phyloP scores from a whole-genome alignment of 371 early-diverging fungal genomes.

The Mortierella sp. region DNA sequence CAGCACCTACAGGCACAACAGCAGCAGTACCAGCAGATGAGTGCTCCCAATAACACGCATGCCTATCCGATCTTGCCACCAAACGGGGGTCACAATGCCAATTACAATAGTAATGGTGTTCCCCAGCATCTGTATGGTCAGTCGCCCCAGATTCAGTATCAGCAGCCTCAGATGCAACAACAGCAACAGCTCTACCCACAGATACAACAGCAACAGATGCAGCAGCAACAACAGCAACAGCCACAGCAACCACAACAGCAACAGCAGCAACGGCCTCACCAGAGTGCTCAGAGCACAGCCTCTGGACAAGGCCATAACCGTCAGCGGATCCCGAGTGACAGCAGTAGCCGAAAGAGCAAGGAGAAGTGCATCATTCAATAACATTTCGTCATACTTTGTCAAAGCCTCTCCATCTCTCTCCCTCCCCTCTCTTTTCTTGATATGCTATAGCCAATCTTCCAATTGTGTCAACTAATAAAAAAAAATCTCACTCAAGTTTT shows the following conservation, averaged over 20 bases:
- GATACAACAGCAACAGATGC: background rate
- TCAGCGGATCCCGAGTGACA: constrained; percentile 36
- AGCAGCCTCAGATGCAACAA: background rate
- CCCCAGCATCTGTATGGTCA: background rate
- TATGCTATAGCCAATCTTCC: background rate
- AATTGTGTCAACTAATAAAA: too few relatives aligned
- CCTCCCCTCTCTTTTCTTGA: background rate
- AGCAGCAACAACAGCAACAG: constrained; percentile 4
- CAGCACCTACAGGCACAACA: constrained; percentile 34
- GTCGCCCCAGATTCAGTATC: background rate
- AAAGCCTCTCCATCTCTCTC: background rate
- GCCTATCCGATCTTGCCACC: constrained; percentile 1
- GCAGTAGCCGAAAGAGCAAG: constrained; percentile 27
- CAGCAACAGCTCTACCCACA: constrained; percentile 1
- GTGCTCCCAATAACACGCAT: background rate
- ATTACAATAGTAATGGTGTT: background rate
- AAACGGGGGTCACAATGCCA: too few relatives aligned
- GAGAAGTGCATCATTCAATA: constrained; percentile 48
- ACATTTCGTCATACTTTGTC: too few relatives aligned
- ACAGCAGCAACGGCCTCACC: constrained; percentile 8
- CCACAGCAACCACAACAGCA: background rate
- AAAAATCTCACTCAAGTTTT: too few relatives aligned
- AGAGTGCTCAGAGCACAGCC: background rate
- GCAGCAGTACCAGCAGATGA: constrained; percentile 21
- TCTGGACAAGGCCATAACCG: constrained; percentile 28